Percentiles rank a stretch among this genome's conserved stretches.
Evolutionary conservation across 2,329 filamentous ascomycete genomes (phyloP).

Genomic region (Cordyceps militaris): DNA sequence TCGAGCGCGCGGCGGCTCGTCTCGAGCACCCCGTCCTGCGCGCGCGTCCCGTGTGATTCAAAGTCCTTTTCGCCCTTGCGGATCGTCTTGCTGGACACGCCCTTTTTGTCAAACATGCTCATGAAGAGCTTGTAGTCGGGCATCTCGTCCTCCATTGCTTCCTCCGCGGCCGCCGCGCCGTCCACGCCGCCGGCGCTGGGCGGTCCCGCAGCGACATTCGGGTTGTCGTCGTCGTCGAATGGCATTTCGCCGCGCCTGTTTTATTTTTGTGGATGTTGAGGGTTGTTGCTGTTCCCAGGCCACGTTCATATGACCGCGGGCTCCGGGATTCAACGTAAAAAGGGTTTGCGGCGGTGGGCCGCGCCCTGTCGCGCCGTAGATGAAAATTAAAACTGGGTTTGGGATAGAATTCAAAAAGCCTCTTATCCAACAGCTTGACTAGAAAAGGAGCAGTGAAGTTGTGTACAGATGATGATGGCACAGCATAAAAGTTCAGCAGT

Average conservation of each 20-base stretch:
- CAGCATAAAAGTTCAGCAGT: background rate
- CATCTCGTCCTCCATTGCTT: constrained; percentile 67
- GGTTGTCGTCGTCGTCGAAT: constrained; percentile 39
- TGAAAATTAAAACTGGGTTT: background rate
- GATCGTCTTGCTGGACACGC: constrained; percentile 56
- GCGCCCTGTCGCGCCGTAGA: too few species aligned
- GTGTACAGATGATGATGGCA: background rate
- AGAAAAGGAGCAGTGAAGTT: background rate
- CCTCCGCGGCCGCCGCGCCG: constrained; percentile 35
- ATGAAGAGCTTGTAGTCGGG: constrained; percentile 78
- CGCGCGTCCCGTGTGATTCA: constrained; percentile 79
- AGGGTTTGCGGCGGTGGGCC: background rate
- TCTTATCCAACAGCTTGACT: too few species aligned
- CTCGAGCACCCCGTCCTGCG: constrained; percentile 71
- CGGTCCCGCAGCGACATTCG: constrained; percentile 19
- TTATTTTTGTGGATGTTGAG: background rate
- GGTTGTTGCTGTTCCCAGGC: background rate
- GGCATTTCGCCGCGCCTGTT: constrained; percentile 24
- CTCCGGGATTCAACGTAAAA: background rate
- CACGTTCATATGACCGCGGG: background rate
- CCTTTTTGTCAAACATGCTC: constrained; percentile 43
- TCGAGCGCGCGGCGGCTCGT: constrained; percentile 84
- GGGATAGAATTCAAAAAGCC: background rate
- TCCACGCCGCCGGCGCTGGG: constrained; percentile 19
- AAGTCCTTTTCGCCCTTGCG: constrained; percentile 97